phyloP scores from a whole-genome alignment of 2,329 filamentous ascomycete genomes.

The Hymenoscyphus linearis region DNA sequence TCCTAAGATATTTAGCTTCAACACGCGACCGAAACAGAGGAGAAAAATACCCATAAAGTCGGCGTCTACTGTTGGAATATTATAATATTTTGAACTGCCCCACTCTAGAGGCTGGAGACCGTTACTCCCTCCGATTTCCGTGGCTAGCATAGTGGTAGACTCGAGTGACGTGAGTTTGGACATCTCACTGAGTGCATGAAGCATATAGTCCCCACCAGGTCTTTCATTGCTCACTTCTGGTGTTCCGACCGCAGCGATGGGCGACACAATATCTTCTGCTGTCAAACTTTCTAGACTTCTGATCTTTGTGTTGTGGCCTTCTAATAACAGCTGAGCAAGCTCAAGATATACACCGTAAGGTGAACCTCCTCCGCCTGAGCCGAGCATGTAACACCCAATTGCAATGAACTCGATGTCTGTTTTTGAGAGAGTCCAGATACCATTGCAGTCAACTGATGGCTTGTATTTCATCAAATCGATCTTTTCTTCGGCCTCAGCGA shows the following conservation, averaged over 20 bases:
- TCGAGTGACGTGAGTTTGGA: slow-evolving; percentile 31
- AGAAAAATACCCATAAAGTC: slow-evolving; percentile 36
- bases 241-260: slow-evolving; percentile 40
- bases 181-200: slow-evolving; percentile 35
- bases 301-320: slow-evolving; percentile 37
- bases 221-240: slow-evolving; percentile 40
- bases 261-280: slow-evolving; percentile 40
- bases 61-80: slow-evolving; percentile 37
- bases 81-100: slow-evolving; percentile 31
- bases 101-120: slow-evolving; percentile 31
- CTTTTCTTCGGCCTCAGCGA: neutral
- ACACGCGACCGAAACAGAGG: neutral
- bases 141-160: slow-evolving; percentile 29
- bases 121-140: slow-evolving; percentile 42
- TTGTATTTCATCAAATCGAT: neutral
- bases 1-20: slow-evolving; percentile 19
- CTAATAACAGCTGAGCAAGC: slow-evolving; percentile 36
- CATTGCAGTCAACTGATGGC: neutral
- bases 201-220: slow-evolving; percentile 37
- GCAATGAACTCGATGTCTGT: slow-evolving; percentile 37
- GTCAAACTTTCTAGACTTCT: slow-evolving; percentile 39
- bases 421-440: neutral
- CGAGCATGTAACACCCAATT: slow-evolving; percentile 43
- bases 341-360: slow-evolving; percentile 40
- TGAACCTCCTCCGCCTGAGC: slow-evolving; percentile 44